Base-by-base conservation (phyloP, 352 stramenopile species). In the Phytopythium ostracodes region DNA sequence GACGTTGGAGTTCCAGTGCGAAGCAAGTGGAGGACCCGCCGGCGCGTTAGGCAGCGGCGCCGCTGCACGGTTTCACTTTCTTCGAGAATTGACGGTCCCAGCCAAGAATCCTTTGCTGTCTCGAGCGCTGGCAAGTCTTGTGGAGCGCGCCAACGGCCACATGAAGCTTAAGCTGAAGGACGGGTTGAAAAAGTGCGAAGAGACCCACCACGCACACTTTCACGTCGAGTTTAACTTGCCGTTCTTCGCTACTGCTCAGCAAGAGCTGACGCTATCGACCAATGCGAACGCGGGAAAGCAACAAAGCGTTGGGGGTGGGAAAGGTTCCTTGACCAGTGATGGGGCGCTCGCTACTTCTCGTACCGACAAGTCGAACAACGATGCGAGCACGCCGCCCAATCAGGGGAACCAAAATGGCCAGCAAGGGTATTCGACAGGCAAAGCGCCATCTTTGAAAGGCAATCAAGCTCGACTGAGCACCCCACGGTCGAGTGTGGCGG, bases 211-310 rank as follows among this genome's bases (percentile, higher is more conserved):
- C 59, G 66, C 63, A 0, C 77, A 20, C 15, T 97, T 92, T 57
- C 64, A 79, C 3, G 75, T 92, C 0, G 80, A 93, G 47, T 81
- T 97, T 42, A 96, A 97, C 53, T 97, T 88, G 4, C 88, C 89
- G 0, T 98, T 90, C 38, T 97, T 96, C 47, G 65, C 82, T 18
- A 71, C 85, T 0, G 71, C 82, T 2, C 70, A 79, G 17, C 64
- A 73, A 1, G 88, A 95, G 22, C 56, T 93, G 25, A 80, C 72
- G 0, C 56, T 77, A 1, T 49, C 58, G 1, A 55, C 29, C 31
- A 51, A 15, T n/a, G 7, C 38, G 14, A 22, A 36, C 8, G 3
- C 14, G 15, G 54, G 35, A 7, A 49, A 29, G 4, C 54, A 60
- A 8, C 36, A 49, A 2, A 50, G 54, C 17, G 29, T 36, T 22